A percentile compares a stretch with the other conserved stretches of the same genome.
Evolutionary conservation across 2,329 filamentous ascomycete species (phyloP).

Genomic region (Davidsoniella neocaledoniae): DNA sequence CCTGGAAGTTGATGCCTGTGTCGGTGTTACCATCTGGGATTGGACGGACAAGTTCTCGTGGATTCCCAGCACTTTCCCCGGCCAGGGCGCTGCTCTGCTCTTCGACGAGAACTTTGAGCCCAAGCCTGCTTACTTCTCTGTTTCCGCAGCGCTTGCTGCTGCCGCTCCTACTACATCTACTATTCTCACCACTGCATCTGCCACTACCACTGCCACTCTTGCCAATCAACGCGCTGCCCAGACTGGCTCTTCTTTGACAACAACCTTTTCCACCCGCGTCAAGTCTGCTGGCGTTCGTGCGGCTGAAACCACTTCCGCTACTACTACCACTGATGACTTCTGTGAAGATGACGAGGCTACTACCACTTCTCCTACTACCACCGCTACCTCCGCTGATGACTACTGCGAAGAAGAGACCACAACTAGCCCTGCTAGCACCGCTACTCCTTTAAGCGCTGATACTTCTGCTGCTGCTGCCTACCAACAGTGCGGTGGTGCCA

Average conservation of each 20-base stretch:
- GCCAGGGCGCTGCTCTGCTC: conserved; percentile 24
- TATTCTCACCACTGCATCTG: not conserved
- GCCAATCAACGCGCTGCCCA: not conserved
- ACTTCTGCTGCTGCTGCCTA: conserved; percentile 19
- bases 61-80: conserved; percentile 25
- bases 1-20: conserved; percentile 17
- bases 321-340: no score
- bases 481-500: conserved; percentile 23
- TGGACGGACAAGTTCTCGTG: conserved; percentile 24
- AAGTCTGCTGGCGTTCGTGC: not conserved
- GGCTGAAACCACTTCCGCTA: not conserved
- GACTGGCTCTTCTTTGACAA: not conserved
- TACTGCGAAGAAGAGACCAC: not conserved
- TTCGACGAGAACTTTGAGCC: conserved; percentile 26
- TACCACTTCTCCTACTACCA: not conserved
- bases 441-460: conserved; percentile 11
- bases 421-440: conserved; percentile 20
- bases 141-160: conserved; percentile 21
- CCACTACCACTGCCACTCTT: not conserved
- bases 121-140: conserved; percentile 27
- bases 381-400: not conserved
- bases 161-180: conserved; percentile 11
- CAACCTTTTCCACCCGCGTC: not conserved
- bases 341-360: not conserved
- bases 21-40: conserved; percentile 22